These are phyloP conservation scores for Mycena haematopus DNA, from an alignment of 768 basidiomycete species.

Conservation along the genomic window DNA sequence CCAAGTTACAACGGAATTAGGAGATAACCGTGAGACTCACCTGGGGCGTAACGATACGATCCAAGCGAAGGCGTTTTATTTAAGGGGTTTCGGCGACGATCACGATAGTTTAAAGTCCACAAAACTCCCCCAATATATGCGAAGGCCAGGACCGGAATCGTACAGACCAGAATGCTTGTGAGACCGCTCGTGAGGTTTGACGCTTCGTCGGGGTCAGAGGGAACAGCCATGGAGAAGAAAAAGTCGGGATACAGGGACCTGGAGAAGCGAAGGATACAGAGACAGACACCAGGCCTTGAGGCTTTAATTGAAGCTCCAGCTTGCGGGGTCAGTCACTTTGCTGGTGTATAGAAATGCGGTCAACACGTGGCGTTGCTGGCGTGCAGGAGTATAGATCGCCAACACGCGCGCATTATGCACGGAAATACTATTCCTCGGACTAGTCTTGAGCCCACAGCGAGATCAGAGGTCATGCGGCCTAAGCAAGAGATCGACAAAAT, in stretches of 20 bases:
- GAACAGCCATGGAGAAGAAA: constrained; percentile 17
- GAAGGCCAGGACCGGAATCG: constrained; percentile 43
- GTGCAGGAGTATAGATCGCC: no score
- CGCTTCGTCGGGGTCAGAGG: constrained; percentile 18
- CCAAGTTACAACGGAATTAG: constrained; percentile 16
- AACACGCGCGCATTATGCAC: no score
- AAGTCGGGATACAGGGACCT: background rate
- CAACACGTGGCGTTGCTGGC: no score
- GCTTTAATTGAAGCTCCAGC: no score
- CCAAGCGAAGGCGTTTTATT: constrained; percentile 56
- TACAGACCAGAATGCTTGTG: constrained; percentile 44
- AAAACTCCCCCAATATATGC: constrained; percentile 59
- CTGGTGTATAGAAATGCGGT: no score
- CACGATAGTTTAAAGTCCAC: constrained; percentile 54
- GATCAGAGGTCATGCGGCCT: no score
- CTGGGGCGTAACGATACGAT: constrained; percentile 58
- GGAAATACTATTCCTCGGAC: no score
- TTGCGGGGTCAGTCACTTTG: no score
- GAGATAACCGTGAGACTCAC: constrained; percentile 40
- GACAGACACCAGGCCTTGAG: background rate
- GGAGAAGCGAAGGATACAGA: background rate
- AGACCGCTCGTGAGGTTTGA: constrained; percentile 42
- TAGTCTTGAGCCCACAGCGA: no score
- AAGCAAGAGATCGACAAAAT: no score
- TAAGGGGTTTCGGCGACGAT: constrained; percentile 51